Evolutionary conservation across 192 early-diverging fungal genomes (phyloP).

Genomic region (Geranomyces variabilis): DNA sequence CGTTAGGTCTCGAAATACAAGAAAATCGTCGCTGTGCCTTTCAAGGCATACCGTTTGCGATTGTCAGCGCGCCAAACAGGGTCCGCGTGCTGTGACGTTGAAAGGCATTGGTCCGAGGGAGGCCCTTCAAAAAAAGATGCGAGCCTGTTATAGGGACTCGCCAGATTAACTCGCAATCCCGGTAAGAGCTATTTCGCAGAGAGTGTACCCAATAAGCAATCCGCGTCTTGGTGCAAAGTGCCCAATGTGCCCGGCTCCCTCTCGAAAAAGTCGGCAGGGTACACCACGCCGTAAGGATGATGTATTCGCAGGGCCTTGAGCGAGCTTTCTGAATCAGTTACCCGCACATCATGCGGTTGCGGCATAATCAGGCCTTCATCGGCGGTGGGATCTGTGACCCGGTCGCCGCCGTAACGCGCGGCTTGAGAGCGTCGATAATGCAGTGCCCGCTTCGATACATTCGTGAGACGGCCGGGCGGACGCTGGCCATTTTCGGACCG

Average conservation of each 20-base stretch:
- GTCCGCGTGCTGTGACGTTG: constrained; percentile 20
- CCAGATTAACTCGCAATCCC: too few relatives aligned
- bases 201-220: not conserved
- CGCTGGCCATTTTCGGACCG: not conserved
- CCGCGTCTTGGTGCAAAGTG: not conserved
- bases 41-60: not conserved
- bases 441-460: too few relatives aligned
- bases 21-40: not conserved
- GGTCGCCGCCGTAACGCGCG: too few relatives aligned
- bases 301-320: not conserved
- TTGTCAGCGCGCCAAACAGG: constrained; percentile 20
- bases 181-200: too few relatives aligned
- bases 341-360: constrained; percentile 8
- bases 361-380: constrained; percentile 2
- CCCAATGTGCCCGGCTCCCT: not conserved
- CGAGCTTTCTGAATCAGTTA: constrained; percentile 1
- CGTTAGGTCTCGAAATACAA: not conserved
- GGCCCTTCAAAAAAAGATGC: not conserved
- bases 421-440: too few relatives aligned
- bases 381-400: not conserved
- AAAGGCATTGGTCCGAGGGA: not conserved
- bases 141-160: not conserved
- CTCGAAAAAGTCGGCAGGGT: not conserved
- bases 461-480: too few relatives aligned
- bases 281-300: constrained; percentile 3